These are phyloP conservation scores for Gaertneriomyces semiglobifer DNA, from an alignment of 192 early-diverging fungal genomes.

Conservation along the genomic window DNA sequence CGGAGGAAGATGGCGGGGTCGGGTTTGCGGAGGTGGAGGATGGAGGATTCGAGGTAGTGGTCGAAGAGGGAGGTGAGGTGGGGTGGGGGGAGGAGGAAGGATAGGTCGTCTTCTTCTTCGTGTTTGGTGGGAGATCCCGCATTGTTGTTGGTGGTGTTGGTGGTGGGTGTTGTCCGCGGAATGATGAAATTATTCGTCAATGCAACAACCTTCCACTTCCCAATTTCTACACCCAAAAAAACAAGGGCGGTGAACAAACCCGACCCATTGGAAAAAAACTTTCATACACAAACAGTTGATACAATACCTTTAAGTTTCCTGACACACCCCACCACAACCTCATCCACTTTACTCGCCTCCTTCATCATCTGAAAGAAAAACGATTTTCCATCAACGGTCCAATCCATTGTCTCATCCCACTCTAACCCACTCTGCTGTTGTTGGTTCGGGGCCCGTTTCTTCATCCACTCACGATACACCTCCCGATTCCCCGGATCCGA, in stretches of 20 bases:
- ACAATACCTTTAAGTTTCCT: constrained; percentile 39
- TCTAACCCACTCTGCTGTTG: too few relatives aligned
- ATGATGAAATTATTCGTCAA: constrained; percentile 77
- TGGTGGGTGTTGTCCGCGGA: too few relatives aligned
- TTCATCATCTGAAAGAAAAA: constrained; percentile 64
- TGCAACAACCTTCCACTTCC: constrained; percentile 65
- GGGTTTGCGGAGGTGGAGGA: constrained; percentile 79
- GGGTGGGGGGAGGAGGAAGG: constrained; percentile 22
- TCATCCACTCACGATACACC: constrained; percentile 39
- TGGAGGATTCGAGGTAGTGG: constrained; percentile 69
- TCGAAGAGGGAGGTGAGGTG: constrained; percentile 57
- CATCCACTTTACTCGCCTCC: constrained; percentile 46
- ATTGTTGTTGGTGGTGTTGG: too few relatives aligned
- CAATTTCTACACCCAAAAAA: constrained; percentile 28
- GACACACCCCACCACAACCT: constrained; percentile 49
- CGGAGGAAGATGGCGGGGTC: constrained; percentile 69
- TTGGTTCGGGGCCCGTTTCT: not conserved
- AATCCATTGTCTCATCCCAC: not conserved
- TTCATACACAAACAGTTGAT: not conserved
- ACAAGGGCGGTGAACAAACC: not conserved
- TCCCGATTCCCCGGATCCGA: constrained; percentile 47
- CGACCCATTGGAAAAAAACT: not conserved
- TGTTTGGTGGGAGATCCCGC: not conserved
- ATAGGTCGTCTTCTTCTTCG: constrained; percentile 28
- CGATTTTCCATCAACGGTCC: constrained; percentile 52